phyloP scores from a whole-genome alignment of 2,329 filamentous ascomycete genomes.

The Chaetomiaceae sp. region DNA sequence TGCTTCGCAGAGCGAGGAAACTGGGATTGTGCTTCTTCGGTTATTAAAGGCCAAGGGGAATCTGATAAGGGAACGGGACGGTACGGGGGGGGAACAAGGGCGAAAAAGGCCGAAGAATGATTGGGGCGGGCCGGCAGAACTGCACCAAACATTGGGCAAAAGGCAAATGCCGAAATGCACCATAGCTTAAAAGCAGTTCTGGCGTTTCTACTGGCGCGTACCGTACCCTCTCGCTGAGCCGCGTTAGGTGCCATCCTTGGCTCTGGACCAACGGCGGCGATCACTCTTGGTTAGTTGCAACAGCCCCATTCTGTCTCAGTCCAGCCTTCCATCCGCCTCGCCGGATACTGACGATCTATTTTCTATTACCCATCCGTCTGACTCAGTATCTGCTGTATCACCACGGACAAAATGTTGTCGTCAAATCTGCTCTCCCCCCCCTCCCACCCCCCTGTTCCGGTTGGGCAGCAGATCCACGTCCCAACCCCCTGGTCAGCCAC shows the following conservation, averaged over 20 bases:
- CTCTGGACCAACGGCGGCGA: background rate
- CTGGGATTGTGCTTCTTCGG: conserved; percentile 5
- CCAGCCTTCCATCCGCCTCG: conserved; percentile 1
- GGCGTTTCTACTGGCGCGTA: conserved; percentile 9
- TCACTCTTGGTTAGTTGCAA: background rate
- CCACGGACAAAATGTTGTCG: background rate
- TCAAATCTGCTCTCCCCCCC: too few relatives aligned
- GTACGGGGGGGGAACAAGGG: background rate
- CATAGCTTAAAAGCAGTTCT: conserved; percentile 9
- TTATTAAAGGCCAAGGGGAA: conserved; percentile 5
- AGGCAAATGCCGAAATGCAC: conserved; percentile 18
- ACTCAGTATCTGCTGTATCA: conserved; percentile 5
- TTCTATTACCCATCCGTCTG: conserved; percentile 2
- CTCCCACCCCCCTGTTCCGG: background rate
- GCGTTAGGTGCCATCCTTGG: conserved; percentile 7
- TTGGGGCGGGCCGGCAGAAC: background rate
- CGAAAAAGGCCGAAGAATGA: conserved; percentile 8
- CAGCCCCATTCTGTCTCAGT: conserved; percentile 1
- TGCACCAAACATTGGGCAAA: conserved; percentile 1
- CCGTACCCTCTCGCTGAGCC: conserved; percentile 3
- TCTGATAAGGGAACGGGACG: conserved; percentile 10
- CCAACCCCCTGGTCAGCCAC: background rate
- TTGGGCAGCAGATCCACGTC: background rate
- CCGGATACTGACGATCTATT: background rate
- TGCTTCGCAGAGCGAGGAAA: background rate